A percentile compares a stretch with the other conserved stretches of the same genome.
These are phyloP conservation scores for Postia placenta DNA, from an alignment of 768 basidiomycete species.

Conservation along the genomic window DNA sequence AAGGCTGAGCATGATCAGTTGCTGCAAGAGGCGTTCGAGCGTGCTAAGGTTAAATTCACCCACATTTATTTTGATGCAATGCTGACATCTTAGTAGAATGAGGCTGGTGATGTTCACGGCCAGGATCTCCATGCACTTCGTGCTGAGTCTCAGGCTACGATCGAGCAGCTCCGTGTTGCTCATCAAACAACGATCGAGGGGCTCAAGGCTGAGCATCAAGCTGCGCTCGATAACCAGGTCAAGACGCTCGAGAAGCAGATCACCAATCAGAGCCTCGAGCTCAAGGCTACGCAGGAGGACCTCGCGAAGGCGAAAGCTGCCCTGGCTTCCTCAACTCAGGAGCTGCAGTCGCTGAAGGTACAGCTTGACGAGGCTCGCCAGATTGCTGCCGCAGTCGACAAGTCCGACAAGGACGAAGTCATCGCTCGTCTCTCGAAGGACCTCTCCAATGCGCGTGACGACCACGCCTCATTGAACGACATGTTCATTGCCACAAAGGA, in stretches of 20 bases:
- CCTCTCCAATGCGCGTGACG: conserved; percentile 59
- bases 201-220: conserved; percentile 59
- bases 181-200: conserved; percentile 57
- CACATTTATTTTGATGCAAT: neutral
- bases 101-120: conserved; percentile 63
- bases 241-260: conserved; percentile 58
- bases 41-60: conserved; percentile 56
- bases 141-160: conserved; percentile 53
- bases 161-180: conserved; percentile 61
- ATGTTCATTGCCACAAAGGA: conserved; percentile 63
- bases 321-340: conserved; percentile 43
- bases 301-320: conserved; percentile 67
- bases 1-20: conserved; percentile 58
- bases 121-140: conserved; percentile 71
- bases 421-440: conserved; percentile 52
- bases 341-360: conserved; percentile 48
- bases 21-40: conserved; percentile 66
- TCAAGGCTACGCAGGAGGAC: conserved; percentile 83
- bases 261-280: conserved; percentile 55
- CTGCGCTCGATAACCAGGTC: conserved; percentile 51
- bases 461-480: conserved; percentile 58
- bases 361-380: conserved; percentile 62
- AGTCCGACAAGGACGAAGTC: conserved; percentile 46
- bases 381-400: conserved; percentile 32
- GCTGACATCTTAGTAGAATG: conserved; percentile 37